Conservation (phyloP, 805 yeast genomes). For the Zygotorulaspora sp. region DNA sequence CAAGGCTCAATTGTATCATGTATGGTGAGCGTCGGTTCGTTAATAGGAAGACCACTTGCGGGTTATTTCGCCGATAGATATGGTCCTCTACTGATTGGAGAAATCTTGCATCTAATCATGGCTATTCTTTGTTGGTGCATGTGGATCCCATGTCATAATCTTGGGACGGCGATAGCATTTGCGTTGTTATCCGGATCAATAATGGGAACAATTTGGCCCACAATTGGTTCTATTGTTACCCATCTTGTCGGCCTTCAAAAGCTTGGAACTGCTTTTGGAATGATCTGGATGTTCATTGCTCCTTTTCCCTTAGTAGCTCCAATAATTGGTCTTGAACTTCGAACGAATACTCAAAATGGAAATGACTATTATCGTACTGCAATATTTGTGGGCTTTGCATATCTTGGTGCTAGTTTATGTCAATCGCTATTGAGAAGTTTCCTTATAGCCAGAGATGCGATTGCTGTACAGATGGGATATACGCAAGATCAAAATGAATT, state of each 20-base stretch:
- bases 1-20: conserved; percentile 57
- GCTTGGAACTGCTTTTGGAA: conserved; percentile 44
- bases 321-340: conserved; percentile 53
- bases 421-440: conserved; percentile 49
- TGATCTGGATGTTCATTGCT: conserved; percentile 52
- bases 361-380: conserved; percentile 49
- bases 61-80: conserved; percentile 48
- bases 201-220: conserved; percentile 60
- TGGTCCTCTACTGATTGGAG: conserved; percentile 48
- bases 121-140: conserved; percentile 43
- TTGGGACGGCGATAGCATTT: conserved; percentile 50
- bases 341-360: conserved; percentile 22
- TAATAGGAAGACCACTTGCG: conserved; percentile 51
- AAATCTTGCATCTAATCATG: conserved; percentile 38
- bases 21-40: conserved; percentile 55
- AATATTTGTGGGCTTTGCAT: conserved; percentile 53
- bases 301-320: conserved; percentile 51
- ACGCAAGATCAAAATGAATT: conserved; percentile 29
- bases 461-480: conserved; percentile 24
- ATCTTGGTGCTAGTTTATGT: conserved; percentile 41
- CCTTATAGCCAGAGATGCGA: conserved; percentile 45
- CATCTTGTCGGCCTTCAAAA: conserved; percentile 50
- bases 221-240: conserved; percentile 47
- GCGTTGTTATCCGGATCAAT: conserved; percentile 48
- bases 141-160: conserved; percentile 56